Base-by-base conservation (phyloP, 495 filamentous ascomycete genomes). In the Terfezia boudieri region DNA sequence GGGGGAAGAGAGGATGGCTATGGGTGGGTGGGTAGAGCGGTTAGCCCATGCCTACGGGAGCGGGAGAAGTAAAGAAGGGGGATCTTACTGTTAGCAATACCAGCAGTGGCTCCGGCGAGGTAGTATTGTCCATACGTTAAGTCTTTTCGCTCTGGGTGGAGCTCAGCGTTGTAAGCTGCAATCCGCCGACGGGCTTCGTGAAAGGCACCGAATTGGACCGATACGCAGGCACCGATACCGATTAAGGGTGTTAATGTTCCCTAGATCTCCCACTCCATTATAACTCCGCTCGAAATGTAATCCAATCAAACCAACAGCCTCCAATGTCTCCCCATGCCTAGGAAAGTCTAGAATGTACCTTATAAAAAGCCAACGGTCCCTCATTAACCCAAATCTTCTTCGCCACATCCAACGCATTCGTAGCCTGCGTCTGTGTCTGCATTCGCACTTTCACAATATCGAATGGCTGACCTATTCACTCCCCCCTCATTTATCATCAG, bases 391-490 rank as follows among this genome's bases (percentile, higher is more conserved):
- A 83, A 69, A 96, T 95, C 60, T 83, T 76, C 49, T 73, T 72
- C 1, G 88, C 90, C 57, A 82, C 82, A 60, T 86, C 75, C 36
- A 88, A 66, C 49, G 90, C 90, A 62, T 75, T 81, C 56, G 74
- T 72, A 73, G 94, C 92, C 59, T 83, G 73, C 17, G 74, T 77
- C 49, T 79, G 84, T 11, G 90, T 98, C 69, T 98, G 90, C 23
- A 98, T 74, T 43, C 90, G 83, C 57, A 98, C 92, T 74, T 98
- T 98, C 67, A 98, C 83, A 51, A 98, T 98, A 73, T 98, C 81
- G 68, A 96, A 95, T 52, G 89, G 89, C 73, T 96, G 89, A 63
- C 89, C 89, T 95, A 65, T 53, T 17, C 17, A 32, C 26, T 32
- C 26, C 2, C 26, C 26, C 1, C 20, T 20, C 26, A 32, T 7